These are phyloP conservation scores for Hanseniaspora meyeri DNA, from an alignment of 805 yeast species.

Conservation along the genomic window DNA sequence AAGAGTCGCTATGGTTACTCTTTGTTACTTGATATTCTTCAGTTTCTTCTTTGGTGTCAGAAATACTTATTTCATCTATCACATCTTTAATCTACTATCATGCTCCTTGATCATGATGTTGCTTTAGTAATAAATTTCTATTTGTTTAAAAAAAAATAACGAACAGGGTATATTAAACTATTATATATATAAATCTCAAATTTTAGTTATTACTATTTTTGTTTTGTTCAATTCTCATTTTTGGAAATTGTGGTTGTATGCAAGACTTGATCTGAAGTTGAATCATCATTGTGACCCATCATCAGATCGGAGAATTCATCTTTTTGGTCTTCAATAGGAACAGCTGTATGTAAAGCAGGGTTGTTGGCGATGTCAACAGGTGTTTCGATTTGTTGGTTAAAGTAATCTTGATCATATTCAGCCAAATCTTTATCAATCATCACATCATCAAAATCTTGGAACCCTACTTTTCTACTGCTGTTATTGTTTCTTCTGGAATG, in stretches of 20 bases:
- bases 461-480: not conserved
- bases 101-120: slow-evolving; percentile 34
- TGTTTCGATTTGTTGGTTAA: slow-evolving; percentile 8
- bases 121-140: not conserved
- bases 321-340: not conserved
- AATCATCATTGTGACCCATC: not conserved
- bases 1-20: slow-evolving; percentile 28
- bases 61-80: slow-evolving; percentile 76
- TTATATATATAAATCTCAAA: not conserved
- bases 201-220: not conserved
- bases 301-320: not conserved
- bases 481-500: slow-evolving; percentile 4
- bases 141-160: not conserved
- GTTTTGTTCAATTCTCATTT: not conserved
- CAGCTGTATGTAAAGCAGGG: not conserved
- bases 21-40: slow-evolving; percentile 47
- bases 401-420: not conserved
- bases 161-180: not conserved
- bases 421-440: not conserved
- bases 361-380: not conserved
- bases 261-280: not conserved
- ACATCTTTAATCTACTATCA: slow-evolving; percentile 53
- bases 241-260: slow-evolving; percentile 1
- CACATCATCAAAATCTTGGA: not conserved
- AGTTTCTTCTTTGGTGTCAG: slow-evolving; percentile 62